Evolutionary conservation across 768 basidiomycete species (phyloP).

Genomic region (Dendrothele bispora): DNA sequence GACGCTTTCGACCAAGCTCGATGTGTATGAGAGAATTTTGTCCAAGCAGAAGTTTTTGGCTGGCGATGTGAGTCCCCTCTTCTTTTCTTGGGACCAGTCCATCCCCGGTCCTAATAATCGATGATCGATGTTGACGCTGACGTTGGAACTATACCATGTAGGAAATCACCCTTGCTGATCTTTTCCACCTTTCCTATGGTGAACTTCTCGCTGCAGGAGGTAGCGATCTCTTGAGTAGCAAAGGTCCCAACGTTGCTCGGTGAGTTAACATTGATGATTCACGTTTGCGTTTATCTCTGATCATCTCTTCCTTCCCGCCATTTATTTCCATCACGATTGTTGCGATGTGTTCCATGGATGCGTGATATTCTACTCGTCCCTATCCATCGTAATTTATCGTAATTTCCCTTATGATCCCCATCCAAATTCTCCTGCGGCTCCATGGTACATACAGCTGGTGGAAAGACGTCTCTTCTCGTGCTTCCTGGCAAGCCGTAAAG

Average conservation of each 20-base stretch:
- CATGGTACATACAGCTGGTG: slow-evolving; percentile 38
- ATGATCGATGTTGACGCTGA: too few relatives aligned
- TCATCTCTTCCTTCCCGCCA: not conserved
- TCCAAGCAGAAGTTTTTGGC: slow-evolving; percentile 53
- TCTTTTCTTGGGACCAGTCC: not conserved
- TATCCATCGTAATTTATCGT: too few relatives aligned
- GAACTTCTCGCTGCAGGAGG: slow-evolving; percentile 12
- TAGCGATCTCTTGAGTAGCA: slow-evolving; percentile 19
- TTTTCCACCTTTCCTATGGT: slow-evolving; percentile 46
- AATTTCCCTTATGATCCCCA: too few relatives aligned
- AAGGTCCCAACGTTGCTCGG: slow-evolving; percentile 39
- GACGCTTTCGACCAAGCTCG: slow-evolving; percentile 40
- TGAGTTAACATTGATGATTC: too few relatives aligned
- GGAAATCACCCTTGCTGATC: slow-evolving; percentile 49
- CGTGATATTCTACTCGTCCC: too few relatives aligned
- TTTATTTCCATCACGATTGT: not conserved
- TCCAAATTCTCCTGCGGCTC: too few relatives aligned
- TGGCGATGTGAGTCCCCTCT: slow-evolving; percentile 58
- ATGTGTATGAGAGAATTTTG: slow-evolving; percentile 54
- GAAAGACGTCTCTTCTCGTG: slow-evolving; percentile 41
- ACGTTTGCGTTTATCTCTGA: too few relatives aligned
- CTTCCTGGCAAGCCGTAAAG: slow-evolving; percentile 34
- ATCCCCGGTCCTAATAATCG: too few relatives aligned
- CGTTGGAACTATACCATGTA: not conserved
- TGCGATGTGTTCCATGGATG: too few relatives aligned